Percentiles rank a stretch among this genome's conserved stretches.
Evolutionary conservation across 108 stramenopile genomes (phyloP).

Genomic region (Seminavis robusta): DNA sequence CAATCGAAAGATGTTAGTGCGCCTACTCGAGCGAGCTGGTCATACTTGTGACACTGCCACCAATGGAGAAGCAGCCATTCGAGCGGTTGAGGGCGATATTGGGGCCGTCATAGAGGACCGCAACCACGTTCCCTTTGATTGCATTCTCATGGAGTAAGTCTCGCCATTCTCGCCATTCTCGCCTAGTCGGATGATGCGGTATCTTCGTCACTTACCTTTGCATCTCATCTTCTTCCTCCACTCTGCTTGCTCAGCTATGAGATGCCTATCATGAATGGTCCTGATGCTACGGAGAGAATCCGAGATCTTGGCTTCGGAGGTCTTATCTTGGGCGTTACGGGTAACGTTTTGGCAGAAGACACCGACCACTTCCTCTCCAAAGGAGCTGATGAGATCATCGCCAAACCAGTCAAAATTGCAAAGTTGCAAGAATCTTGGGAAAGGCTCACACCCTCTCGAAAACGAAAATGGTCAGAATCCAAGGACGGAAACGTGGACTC

Average conservation of each 20-base stretch:
- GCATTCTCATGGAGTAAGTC: slow-evolving; percentile 41
- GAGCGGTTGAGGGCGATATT: slow-evolving; percentile 12
- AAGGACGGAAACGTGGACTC: too few relatives aligned
- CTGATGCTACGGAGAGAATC: slow-evolving; percentile 24
- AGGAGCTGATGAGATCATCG: slow-evolving; percentile 34
- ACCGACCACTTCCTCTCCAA: slow-evolving; percentile 19
- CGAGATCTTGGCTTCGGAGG: slow-evolving; percentile 27
- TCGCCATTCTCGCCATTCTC: too few relatives aligned
- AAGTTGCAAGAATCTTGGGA: slow-evolving; percentile 21
- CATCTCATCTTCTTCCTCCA: too few relatives aligned
- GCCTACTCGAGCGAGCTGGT: slow-evolving; percentile 13
- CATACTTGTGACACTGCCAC: slow-evolving; percentile 19
- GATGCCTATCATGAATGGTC: slow-evolving; percentile 45
- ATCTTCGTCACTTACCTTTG: too few relatives aligned
- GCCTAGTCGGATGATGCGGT: too few relatives aligned
- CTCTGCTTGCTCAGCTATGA: too few relatives aligned
- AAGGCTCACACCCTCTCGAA: too few relatives aligned
- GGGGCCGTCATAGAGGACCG: slow-evolving; percentile 11
- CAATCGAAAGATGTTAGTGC: slow-evolving; percentile 28
- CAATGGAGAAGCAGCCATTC: slow-evolving; percentile 22
- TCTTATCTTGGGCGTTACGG: slow-evolving; percentile 36
- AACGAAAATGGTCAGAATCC: too few relatives aligned
- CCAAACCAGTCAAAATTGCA: slow-evolving; percentile 31
- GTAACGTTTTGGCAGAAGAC: slow-evolving; percentile 39
- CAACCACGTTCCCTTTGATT: slow-evolving; percentile 15